These are phyloP conservation scores for Citeromyces hawaiiensis DNA, from an alignment of 1,139 yeast genomes.

Conservation along the genomic window DNA sequence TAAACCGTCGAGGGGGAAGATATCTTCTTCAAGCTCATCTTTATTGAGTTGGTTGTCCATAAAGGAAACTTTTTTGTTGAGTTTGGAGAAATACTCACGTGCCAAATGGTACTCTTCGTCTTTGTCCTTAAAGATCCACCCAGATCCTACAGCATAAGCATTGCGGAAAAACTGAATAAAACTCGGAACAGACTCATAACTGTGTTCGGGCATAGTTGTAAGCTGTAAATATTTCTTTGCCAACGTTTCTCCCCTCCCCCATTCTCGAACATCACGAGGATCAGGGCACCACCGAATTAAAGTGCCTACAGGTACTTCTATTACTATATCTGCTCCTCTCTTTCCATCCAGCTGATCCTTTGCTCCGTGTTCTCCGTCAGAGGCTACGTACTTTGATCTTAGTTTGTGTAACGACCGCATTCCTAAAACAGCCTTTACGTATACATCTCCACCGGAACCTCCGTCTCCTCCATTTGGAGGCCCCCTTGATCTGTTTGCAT, in stretches of 20 bases:
- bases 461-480: slow-evolving; percentile 99
- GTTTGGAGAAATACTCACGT: slow-evolving; percentile 49
- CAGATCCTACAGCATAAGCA: slow-evolving; percentile 52
- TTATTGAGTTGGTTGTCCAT: slow-evolving; percentile 49
- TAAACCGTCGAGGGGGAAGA: slow-evolving; percentile 66
- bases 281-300: slow-evolving; percentile 78
- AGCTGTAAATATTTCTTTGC: slow-evolving; percentile 13
- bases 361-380: slow-evolving; percentile 59
- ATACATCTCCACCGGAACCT: slow-evolving; percentile 83
- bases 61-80: slow-evolving; percentile 47
- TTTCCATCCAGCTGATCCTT: slow-evolving; percentile 75
- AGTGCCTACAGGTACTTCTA: slow-evolving; percentile 90
- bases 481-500: slow-evolving; percentile 72
- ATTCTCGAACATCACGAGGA: slow-evolving; percentile 32
- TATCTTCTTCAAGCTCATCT: slow-evolving; percentile 52
- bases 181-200: slow-evolving; percentile 17
- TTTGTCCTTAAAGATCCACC: slow-evolving; percentile 77
- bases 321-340: slow-evolving; percentile 62
- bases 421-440: slow-evolving; percentile 66
- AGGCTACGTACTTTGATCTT: slow-evolving; percentile 55
- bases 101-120: slow-evolving; percentile 56
- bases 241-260: slow-evolving; percentile 12
- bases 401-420: slow-evolving; percentile 59
- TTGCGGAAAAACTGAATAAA: slow-evolving; percentile 50
- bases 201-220: slow-evolving; percentile 11